Conservation (phyloP, 169 alveolate genomes). For the Cryptosporidium bovis region DNA sequence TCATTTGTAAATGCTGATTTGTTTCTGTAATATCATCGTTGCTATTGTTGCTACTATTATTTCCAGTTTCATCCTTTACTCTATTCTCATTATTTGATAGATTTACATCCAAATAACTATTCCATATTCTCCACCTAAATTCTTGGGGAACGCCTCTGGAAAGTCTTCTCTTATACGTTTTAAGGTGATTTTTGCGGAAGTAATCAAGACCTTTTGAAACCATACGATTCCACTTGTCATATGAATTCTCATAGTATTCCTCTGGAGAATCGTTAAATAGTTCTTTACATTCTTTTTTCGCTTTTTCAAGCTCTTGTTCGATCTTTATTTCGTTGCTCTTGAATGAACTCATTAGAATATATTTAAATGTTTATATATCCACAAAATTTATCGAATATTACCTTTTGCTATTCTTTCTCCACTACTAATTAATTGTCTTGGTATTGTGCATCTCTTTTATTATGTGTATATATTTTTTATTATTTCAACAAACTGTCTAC, state of each 20-base stretch:
- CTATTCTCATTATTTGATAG: not conserved
- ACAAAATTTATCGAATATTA: too few species aligned
- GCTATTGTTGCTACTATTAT: too few species aligned
- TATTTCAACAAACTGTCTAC: too few species aligned
- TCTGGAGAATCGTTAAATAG: conserved; percentile 58
- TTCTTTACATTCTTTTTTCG: conserved; percentile 61
- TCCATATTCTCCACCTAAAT: conserved; percentile 80
- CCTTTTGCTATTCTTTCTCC: too few species aligned
- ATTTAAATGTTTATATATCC: not conserved
- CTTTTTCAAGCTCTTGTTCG: conserved; percentile 28
- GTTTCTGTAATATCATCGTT: not conserved
- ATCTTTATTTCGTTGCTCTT: not conserved
- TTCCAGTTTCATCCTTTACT: too few species aligned
- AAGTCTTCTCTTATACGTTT: conserved; percentile 78
- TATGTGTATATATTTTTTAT: too few species aligned
- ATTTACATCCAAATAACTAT: conserved; percentile 14
- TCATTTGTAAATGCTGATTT: not conserved
- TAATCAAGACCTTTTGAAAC: conserved; percentile 76
- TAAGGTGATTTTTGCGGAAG: conserved; percentile 76
- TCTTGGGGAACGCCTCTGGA: conserved; percentile 81
- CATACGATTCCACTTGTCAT: conserved; percentile 79
- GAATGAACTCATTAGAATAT: conserved; percentile 34
- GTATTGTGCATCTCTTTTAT: too few species aligned
- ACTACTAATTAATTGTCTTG: too few species aligned
- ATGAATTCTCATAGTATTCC: conserved; percentile 16